Conservation (phyloP, 2,329 filamentous ascomycete genomes). For the Emmonsiellopsis sp. region DNA sequence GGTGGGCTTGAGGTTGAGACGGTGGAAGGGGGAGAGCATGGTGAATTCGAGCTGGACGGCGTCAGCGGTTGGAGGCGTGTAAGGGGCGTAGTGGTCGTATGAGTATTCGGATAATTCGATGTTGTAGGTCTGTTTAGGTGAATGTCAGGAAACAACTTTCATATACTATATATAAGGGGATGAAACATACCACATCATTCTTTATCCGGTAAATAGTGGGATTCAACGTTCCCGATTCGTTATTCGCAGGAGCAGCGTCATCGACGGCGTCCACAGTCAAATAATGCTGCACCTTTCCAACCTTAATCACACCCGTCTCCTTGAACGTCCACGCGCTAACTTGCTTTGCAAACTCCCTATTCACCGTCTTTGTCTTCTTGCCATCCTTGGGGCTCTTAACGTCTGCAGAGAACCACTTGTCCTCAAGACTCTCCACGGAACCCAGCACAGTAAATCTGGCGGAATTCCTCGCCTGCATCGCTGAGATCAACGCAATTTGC, state of each 20-base stretch:
- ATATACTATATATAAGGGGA: background rate
- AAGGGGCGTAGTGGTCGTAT: slow-evolving; percentile 66
- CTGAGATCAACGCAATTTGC: slow-evolving; percentile 77
- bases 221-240: slow-evolving; percentile 48
- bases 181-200: slow-evolving; percentile 76
- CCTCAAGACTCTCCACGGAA: slow-evolving; percentile 75
- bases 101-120: slow-evolving; percentile 84
- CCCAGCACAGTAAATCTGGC: slow-evolving; percentile 81
- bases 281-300: slow-evolving; percentile 75
- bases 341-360: slow-evolving; percentile 76
- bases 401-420: slow-evolving; percentile 79
- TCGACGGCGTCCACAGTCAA: slow-evolving; percentile 45
- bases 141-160: slow-evolving; percentile 18
- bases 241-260: slow-evolving; percentile 38
- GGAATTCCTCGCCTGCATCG: slow-evolving; percentile 85
- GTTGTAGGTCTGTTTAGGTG: slow-evolving; percentile 58
- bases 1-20: slow-evolving; percentile 58
- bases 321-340: slow-evolving; percentile 94
- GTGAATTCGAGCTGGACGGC: slow-evolving; percentile 88
- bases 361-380: slow-evolving; percentile 58
- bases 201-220: slow-evolving; percentile 90
- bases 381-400: slow-evolving; percentile 50
- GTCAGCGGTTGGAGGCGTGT: slow-evolving; percentile 60
- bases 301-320: slow-evolving; percentile 80
- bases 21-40: slow-evolving; percentile 97